Evolutionary conservation across 805 yeast species (phyloP), one percentile per base, ranked within the genome.

Genomic region (Jamesozyma gamospora): DNA sequence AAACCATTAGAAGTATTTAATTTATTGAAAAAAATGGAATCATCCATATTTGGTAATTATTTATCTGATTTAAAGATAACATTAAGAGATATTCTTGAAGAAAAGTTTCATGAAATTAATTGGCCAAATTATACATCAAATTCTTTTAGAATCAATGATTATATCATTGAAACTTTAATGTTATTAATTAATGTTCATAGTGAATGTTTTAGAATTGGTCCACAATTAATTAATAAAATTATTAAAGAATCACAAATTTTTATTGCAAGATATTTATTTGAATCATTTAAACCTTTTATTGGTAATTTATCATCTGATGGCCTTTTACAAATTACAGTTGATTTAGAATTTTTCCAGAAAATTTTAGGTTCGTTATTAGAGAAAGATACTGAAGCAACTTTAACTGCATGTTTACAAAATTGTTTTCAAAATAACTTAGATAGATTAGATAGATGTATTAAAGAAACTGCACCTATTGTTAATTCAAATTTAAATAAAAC

Each of bases 1-100:
- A 63, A 67, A 19, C 62, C 69, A 13, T 48, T 71, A 21, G 67
- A 70, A n/a, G 53, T 78, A 1, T 70, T 66, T 41, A 55, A 62
- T 7, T 58, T 69, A 3, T 49, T 77, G 39, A 69, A 66, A 15
- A 66, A 67, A 39, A 63, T 74, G 55, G 82, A 77, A 44, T 55
- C 63, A 11, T 70, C 72, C 1, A 63, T 81, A 4, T 77, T 78
- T 47, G 71, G 70, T 12, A 69, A 70, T 16, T 79, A 70, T 47
- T 60, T 75, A 36, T 65, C 69, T 5, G 70, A 69, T 36, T 70
- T 75, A 55, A 67, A 74, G 46, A 48, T 63, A 12, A 47, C 59
- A 39, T 41, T 72, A 31, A 61, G 65, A 56, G 35, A 68, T 67
- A 25, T 55, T 66, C n/a, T 56, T 59, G 40, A 54, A 51, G 25